Conservation (phyloP, 208 protist species). For the Trypanosoma rangeli region DNA sequence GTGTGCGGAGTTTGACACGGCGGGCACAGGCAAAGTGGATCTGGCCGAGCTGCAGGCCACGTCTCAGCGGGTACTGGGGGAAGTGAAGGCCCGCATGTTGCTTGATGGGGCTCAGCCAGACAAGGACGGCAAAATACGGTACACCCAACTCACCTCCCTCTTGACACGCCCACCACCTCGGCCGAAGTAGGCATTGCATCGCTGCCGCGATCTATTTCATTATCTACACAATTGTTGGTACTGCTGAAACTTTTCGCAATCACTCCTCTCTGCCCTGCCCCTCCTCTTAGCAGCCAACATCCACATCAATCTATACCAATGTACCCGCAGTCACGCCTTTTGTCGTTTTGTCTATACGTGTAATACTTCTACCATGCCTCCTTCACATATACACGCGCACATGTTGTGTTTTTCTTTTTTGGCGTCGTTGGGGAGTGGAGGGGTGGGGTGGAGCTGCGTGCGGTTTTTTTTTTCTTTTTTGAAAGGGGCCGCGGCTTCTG, state of each 20-base stretch:
- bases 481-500: too few relatives aligned
- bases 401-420: background rate
- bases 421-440: background rate
- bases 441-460: too few relatives aligned
- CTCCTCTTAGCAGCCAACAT: too few relatives aligned
- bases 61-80: conserved; percentile 55
- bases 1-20: conserved; percentile 71
- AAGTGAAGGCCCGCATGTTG: conserved; percentile 51
- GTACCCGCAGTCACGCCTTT: too few relatives aligned
- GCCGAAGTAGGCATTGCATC: background rate
- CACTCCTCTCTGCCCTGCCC: too few relatives aligned
- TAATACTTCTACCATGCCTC: too few relatives aligned
- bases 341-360: too few relatives aligned
- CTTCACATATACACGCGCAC: conserved; percentile 5
- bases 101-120: conserved; percentile 65
- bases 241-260: too few relatives aligned
- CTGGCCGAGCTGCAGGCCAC: conserved; percentile 58
- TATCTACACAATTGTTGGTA: background rate
- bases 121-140: conserved; percentile 71
- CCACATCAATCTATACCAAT: too few relatives aligned
- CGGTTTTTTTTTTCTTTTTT: background rate
- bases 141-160: conserved; percentile 67
- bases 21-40: conserved; percentile 55
- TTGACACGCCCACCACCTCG: conserved; percentile 49
- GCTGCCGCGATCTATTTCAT: background rate